Conservation (phyloP, 148 eudicot genomes). For the Camellia sinensis region DNA sequence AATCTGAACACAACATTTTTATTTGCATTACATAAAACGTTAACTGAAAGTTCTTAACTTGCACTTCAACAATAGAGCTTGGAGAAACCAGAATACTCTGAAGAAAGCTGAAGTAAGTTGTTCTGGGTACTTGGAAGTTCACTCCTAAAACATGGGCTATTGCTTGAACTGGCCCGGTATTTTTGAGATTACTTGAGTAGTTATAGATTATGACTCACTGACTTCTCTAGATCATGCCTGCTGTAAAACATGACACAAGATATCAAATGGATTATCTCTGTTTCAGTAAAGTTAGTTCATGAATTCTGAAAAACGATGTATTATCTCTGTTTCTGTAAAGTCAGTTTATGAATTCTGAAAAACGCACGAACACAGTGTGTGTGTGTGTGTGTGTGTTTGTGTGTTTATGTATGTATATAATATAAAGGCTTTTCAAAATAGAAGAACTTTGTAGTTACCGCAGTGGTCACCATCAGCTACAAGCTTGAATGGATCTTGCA, state of each 20-base stretch:
- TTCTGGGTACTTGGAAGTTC: not conserved
- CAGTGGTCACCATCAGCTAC: conserved; percentile 32
- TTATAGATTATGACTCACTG: not conserved
- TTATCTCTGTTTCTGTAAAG: not conserved
- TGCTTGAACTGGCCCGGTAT: not conserved
- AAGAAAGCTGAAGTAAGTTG: conserved; percentile 4
- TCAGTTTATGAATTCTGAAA: not conserved
- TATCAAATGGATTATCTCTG: conserved; percentile 1
- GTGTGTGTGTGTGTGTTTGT: not conserved
- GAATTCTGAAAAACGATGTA: not conserved
- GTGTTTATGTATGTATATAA: not conserved
- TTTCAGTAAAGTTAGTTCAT: not conserved
- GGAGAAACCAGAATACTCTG: not conserved
- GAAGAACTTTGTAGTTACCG: conserved; percentile 27
- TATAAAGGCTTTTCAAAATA: not conserved
- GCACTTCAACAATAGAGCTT: not conserved
- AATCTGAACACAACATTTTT: not conserved
- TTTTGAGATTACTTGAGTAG: not conserved
- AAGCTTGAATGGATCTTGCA: conserved; percentile 49
- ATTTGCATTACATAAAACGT: not conserved
- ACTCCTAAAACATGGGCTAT: not conserved
- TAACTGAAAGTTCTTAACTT: not conserved
- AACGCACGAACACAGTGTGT: not conserved
- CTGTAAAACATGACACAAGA: conserved; percentile 3
- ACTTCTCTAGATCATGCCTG: conserved; percentile 6